Percentiles rank a stretch among this genome's conserved stretches.
Conservation (phyloP, 78 protist genomes). For the Protostelium mycophagum region DNA sequence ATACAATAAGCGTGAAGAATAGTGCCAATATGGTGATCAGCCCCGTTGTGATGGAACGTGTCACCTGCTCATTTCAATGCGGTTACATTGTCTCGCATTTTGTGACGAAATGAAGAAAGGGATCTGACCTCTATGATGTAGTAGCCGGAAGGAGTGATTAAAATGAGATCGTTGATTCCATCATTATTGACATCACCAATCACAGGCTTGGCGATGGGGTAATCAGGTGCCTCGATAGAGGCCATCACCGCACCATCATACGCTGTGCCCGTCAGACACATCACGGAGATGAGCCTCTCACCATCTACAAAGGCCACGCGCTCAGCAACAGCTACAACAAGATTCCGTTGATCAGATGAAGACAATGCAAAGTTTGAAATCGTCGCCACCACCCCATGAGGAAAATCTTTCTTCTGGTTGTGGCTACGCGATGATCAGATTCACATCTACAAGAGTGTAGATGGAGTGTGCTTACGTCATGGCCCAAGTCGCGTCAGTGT, state of each 20-base stretch:
- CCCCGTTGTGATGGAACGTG: background rate
- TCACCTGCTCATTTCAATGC: background rate
- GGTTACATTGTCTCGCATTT: background rate
- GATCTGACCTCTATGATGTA: background rate
- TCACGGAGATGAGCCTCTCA: background rate
- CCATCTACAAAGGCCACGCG: background rate
- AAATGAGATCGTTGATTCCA: conserved; percentile 43
- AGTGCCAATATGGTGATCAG: background rate
- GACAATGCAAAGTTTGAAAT: background rate
- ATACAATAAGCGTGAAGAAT: background rate
- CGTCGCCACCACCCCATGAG: conserved; percentile 6
- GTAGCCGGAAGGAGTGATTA: conserved; percentile 23
- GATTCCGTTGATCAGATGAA: background rate
- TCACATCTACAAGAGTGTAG: background rate
- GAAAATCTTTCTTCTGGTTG: conserved; percentile 12
- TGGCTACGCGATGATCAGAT: background rate
- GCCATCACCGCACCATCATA: background rate
- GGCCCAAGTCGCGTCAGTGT: conserved; percentile 23
- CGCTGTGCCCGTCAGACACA: background rate
- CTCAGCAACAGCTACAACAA: background rate
- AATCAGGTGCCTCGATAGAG: background rate
- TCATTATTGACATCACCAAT: conserved; percentile 52
- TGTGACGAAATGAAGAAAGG: too few relatives aligned
- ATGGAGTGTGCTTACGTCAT: conserved; percentile 24
- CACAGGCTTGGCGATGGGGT: conserved; percentile 35